Conservation (phyloP, 139 green algal species). For the Picochlorum sp. region DNA sequence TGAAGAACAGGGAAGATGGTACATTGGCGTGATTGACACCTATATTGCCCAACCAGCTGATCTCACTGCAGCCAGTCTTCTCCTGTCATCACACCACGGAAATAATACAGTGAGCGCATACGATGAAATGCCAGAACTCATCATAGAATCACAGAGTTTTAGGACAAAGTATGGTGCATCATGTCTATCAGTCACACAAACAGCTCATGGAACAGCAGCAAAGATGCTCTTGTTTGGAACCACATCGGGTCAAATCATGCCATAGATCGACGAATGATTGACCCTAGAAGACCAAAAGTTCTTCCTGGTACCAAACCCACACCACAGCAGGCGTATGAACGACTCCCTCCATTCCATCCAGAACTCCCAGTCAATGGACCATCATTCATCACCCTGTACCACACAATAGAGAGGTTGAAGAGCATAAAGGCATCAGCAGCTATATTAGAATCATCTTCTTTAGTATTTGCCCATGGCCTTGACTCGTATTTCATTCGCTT, state of each 20-base stretch:
- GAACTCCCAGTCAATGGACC: slow-evolving; percentile 44
- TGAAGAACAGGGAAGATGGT: slow-evolving; percentile 35
- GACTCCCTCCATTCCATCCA: slow-evolving; percentile 73
- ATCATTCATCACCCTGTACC: slow-evolving; percentile 49
- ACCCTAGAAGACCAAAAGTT: slow-evolving; percentile 67
- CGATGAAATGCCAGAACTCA: slow-evolving; percentile 2
- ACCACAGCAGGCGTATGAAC: slow-evolving; percentile 68
- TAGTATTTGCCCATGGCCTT: slow-evolving; percentile 58
- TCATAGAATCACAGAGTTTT: slow-evolving; percentile 7
- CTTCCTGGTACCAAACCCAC: slow-evolving; percentile 46
- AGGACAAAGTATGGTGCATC: slow-evolving; percentile 11
- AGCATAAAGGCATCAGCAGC: slow-evolving; percentile 46
- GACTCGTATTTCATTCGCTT: slow-evolving; percentile 79
- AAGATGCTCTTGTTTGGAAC: slow-evolving; percentile 81
- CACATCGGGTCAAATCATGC: slow-evolving; percentile 58
- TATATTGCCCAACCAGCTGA: slow-evolving; percentile 55
- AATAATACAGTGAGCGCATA: slow-evolving; percentile 31
- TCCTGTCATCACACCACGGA: slow-evolving; percentile 22
- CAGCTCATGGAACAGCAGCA: slow-evolving; percentile 68
- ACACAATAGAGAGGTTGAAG: slow-evolving; percentile 27
- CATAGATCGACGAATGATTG: slow-evolving; percentile 80
- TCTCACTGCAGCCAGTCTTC: slow-evolving; percentile 38
- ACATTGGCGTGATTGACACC: slow-evolving; percentile 24
- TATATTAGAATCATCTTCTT: slow-evolving; percentile 69
- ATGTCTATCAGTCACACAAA: slow-evolving; percentile 54